Evolutionary conservation across 78 protist species (phyloP), one percentile per base, ranked within the genome.

Genomic region (Pigoraptor vietnamica): DNA sequence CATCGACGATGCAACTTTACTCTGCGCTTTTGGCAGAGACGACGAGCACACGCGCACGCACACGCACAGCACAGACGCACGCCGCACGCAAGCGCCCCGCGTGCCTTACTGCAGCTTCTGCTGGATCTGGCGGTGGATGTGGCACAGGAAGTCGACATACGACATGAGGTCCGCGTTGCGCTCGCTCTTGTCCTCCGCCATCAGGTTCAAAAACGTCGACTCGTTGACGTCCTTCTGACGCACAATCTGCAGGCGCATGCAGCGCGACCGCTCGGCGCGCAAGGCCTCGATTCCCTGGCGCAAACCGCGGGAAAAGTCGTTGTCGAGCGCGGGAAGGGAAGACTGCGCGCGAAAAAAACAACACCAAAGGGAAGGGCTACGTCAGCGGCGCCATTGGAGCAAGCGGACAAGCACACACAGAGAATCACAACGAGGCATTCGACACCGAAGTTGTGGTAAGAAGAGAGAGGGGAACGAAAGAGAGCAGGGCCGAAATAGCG

Each of bases 131-230:
- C 88, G 36, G 24, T 91, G 93, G 24, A 87, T 40, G 81, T 86
- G 81, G 90, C 91, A 87, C 36, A 91, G 90, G 79, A 40, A 91
- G 56, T 91, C 93, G 39, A 91, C 93, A 39, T 91, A 91, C 32
- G 39, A 56, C 90, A 87, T 48, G 33, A 21, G 29, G 2, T 48
- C 82, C 36, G 86, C 67, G 1, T 35, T 24, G 29, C 67, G 6
- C 29, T 48, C 67, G 67, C 67, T 48, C 1, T 56, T 56, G 29
- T 90, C 92, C 40, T 90, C 88, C 40, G 40, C 35, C 32, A 90
- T 29, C 29, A 35, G 24, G 1, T 81, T 81, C 33, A 81, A 0
- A 25, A 86, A 10, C 1, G 39, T 24, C 1, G 10, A 2, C 37
- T 35, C 89, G 48, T 24, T 10, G 34, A 9, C 40, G 40, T 24